Conservation (phyloP, 176 grass and related monocot genomes). For the Oryza meridionalis region DNA sequence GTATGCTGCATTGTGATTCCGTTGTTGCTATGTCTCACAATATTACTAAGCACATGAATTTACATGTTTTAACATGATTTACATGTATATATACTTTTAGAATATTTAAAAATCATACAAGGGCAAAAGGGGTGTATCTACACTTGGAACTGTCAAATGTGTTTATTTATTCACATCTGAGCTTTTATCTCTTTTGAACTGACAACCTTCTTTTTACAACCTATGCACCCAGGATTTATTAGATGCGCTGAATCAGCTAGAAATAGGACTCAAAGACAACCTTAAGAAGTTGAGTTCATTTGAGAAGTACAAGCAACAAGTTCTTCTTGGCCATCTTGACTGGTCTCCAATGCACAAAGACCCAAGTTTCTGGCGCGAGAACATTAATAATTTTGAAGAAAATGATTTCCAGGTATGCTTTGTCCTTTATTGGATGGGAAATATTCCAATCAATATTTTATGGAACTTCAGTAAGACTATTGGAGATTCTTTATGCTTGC, state of each 20-base stretch:
- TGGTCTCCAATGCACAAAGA: constrained; percentile 99
- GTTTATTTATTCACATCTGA: constrained; percentile 19
- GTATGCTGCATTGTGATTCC: background rate
- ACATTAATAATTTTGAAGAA: constrained; percentile 95
- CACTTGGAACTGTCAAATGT: constrained; percentile 7
- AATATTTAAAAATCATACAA: background rate
- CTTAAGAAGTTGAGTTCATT: constrained; percentile 87
- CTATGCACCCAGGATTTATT: constrained; percentile 75
- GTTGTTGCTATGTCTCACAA: background rate
- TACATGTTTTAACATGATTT: background rate
- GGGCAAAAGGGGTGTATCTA: background rate
- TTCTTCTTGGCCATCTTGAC: constrained; percentile 95
- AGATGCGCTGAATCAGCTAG: constrained; percentile 87
- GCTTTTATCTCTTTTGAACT: constrained; percentile 30
- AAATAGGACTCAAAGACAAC: constrained; percentile 83
- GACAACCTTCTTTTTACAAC: constrained; percentile 27
- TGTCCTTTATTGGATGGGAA: constrained; percentile 17
- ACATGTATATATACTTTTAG: background rate
- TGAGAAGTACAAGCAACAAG: constrained; percentile 98
- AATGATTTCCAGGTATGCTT: constrained; percentile 96
- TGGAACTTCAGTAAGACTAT: background rate
- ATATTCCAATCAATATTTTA: background rate
- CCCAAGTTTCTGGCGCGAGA: constrained; percentile 92
- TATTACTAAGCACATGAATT: background rate
- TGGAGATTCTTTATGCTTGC: background rate